phyloP scores from a whole-genome alignment of 225 moss, liverwort and hornwort genomes.

The Physcomitrellopsis africana region DNA sequence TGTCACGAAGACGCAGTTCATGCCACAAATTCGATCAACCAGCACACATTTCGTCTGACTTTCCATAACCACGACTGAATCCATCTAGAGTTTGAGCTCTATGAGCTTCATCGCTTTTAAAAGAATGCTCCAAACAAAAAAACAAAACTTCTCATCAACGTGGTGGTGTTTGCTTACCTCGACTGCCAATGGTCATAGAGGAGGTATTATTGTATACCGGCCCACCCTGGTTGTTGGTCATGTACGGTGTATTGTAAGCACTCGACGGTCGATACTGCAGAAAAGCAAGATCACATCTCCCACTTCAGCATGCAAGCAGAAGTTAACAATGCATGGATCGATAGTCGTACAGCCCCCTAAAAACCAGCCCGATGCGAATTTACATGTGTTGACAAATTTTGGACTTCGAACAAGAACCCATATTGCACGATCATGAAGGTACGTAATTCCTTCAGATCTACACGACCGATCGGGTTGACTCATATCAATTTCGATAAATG shows the following conservation, averaged over 20 bases:
- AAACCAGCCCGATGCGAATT: background rate
- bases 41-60: background rate
- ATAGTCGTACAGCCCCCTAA: background rate
- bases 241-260: constrained; percentile 83
- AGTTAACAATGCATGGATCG: background rate
- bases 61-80: background rate
- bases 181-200: constrained; percentile 83
- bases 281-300: constrained; percentile 30
- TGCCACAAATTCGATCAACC: background rate
- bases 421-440: background rate
- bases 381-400: background rate
- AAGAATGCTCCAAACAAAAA: too few relatives aligned
- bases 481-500: too few relatives aligned
- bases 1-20: background rate
- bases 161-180: constrained; percentile 49
- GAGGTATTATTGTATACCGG: constrained; percentile 88
- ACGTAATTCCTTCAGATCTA: background rate
- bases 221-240: constrained; percentile 94
- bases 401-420: constrained; percentile 2
- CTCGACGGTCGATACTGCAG: constrained; percentile 93
- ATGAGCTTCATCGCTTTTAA: background rate
- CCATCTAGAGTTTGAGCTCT: background rate
- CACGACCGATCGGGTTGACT: too few relatives aligned
- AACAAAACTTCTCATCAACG: too few relatives aligned
- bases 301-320: constrained; percentile 28